phyloP scores from a whole-genome alignment of 1,139 yeast species.

The Arxiozyma heterogenica region DNA sequence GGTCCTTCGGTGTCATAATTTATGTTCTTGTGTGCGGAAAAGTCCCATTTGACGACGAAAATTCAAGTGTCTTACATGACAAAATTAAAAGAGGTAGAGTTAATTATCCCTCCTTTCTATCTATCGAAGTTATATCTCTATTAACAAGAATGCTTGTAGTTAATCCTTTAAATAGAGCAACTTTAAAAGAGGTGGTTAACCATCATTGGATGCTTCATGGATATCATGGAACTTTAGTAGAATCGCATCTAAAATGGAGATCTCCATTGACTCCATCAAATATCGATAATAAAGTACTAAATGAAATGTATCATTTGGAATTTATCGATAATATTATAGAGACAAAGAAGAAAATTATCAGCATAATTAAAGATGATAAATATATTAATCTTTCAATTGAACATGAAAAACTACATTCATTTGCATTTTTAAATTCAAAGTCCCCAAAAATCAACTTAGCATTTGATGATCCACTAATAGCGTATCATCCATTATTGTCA shows the following conservation, averaged over 20 bases:
- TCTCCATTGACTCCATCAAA: slow-evolving; percentile 55
- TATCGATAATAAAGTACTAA: slow-evolving; percentile 57
- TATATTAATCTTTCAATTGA: slow-evolving; percentile 40
- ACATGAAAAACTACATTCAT: slow-evolving; percentile 15
- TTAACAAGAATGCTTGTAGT: slow-evolving; percentile 85
- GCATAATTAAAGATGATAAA: slow-evolving; percentile 52
- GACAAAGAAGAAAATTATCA: slow-evolving; percentile 48
- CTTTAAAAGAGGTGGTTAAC: slow-evolving; percentile 62
- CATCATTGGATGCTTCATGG: slow-evolving; percentile 96
- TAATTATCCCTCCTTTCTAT: slow-evolving; percentile 74
- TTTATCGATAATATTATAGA: slow-evolving; percentile 57
- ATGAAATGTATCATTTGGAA: slow-evolving; percentile 71
- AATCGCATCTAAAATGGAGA: slow-evolving; percentile 64
- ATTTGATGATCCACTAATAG: slow-evolving; percentile 73
- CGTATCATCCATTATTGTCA: slow-evolving; percentile 81
- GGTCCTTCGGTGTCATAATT: slow-evolving; percentile 95
- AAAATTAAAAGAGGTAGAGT: slow-evolving; percentile 87
- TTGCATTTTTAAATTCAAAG: not conserved
- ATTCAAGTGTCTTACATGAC: slow-evolving; percentile 83
- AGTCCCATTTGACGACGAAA: slow-evolving; percentile 96
- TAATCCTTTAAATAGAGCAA: slow-evolving; percentile 71
- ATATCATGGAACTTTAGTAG: slow-evolving; percentile 64
- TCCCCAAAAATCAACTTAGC: slow-evolving; percentile 7
- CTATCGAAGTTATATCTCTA: slow-evolving; percentile 69
- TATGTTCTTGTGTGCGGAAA: slow-evolving; percentile 93